Evolutionary conservation across 208 protist species (phyloP).

Genomic region (Zelonia costaricensis): DNA sequence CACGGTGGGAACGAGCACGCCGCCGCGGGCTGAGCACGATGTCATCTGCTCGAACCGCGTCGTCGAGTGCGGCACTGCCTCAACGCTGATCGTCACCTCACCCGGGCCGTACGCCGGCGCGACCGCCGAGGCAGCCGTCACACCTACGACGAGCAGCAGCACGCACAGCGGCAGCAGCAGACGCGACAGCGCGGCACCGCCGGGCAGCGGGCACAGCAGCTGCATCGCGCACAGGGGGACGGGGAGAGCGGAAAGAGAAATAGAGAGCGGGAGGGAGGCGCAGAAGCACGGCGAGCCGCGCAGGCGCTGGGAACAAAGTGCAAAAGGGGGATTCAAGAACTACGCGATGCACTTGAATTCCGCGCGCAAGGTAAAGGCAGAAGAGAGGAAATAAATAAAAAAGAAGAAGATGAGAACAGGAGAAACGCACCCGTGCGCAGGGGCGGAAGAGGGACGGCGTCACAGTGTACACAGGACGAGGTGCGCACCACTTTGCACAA

Average conservation of each 20-base stretch:
- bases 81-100: background rate
- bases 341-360: background rate
- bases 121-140: background rate
- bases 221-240: background rate
- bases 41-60: background rate
- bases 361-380: background rate
- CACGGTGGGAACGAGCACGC: slow-evolving; percentile 3
- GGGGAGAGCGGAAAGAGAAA: background rate
- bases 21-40: background rate
- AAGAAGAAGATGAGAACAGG: background rate
- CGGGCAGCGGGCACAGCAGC: background rate
- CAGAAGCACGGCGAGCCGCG: background rate
- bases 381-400: background rate
- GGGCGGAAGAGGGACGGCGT: too few species aligned
- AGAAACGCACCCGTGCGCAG: too few species aligned
- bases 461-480: too few species aligned
- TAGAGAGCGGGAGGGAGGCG: background rate
- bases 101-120: slow-evolving; percentile 2
- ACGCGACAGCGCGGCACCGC: background rate
- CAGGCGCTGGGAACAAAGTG: background rate
- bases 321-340: background rate
- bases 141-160: background rate
- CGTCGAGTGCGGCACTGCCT: background rate
- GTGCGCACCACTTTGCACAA: too few species aligned
- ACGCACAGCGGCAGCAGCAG: background rate